These are phyloP conservation scores for Lactifluus piperatus DNA, from an alignment of 768 basidiomycete species.

Conservation along the genomic window DNA sequence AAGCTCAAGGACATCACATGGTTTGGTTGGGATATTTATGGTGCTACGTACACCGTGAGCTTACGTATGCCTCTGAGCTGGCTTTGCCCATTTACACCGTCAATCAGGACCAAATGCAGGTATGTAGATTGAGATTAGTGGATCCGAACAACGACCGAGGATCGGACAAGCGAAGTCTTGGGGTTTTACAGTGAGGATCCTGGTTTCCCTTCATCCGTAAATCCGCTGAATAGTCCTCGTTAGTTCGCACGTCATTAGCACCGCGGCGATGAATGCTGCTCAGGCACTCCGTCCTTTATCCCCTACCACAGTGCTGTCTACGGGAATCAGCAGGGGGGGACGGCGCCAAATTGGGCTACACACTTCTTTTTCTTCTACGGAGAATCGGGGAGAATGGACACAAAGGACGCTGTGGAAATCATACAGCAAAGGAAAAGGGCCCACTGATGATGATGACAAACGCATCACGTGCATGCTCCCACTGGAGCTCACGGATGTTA, in stretches of 20 bases:
- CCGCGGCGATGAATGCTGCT: not conserved
- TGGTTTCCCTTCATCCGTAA: not conserved
- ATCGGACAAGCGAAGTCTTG: not conserved
- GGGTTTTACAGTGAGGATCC: constrained; percentile 9
- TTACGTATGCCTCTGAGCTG: not conserved
- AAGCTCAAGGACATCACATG: constrained; percentile 8
- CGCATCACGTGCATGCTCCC: constrained; percentile 30
- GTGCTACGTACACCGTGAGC: constrained; percentile 20
- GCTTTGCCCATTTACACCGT: not conserved
- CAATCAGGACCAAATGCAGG: constrained; percentile 21
- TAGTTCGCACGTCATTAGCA: constrained; percentile 17
- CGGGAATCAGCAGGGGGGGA: constrained; percentile 15
- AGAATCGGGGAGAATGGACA: constrained; percentile 15
- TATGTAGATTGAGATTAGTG: constrained; percentile 15
- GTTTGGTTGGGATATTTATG: constrained; percentile 17
- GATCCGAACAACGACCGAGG: constrained; percentile 22
- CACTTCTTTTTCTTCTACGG: not conserved
- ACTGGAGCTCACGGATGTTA: constrained; percentile 45
- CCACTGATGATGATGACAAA: not conserved
- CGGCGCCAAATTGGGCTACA: constrained; percentile 3
- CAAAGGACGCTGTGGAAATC: constrained; percentile 25
- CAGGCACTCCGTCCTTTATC: constrained; percentile 13
- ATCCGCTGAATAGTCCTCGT: not conserved
- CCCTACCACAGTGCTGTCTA: constrained; percentile 20
- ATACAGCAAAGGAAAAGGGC: not conserved